Evolutionary conservation across 2,329 filamentous ascomycete genomes (phyloP).

Genomic region (Colletotrichum tropicale): DNA sequence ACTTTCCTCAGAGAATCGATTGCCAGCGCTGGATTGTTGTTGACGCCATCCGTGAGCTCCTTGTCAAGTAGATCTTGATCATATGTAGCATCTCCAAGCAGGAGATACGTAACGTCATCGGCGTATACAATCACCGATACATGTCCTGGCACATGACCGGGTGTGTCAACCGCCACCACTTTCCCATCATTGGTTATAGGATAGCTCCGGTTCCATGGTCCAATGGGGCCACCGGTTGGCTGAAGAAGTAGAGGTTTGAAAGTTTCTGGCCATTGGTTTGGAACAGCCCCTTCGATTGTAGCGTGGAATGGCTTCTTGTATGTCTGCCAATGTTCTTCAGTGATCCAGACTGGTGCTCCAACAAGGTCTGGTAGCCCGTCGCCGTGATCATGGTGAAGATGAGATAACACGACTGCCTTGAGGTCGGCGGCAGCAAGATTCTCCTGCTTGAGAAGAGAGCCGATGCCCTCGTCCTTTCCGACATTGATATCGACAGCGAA

Average conservation of each 20-base stretch:
- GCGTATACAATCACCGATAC: not conserved
- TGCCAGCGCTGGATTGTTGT: not conserved
- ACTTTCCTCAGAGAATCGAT: not conserved
- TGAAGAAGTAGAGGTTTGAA: not conserved
- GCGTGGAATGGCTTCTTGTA: not conserved
- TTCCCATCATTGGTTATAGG: not conserved
- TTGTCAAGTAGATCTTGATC: not conserved
- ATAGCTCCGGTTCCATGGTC: not conserved
- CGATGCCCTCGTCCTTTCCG: not conserved
- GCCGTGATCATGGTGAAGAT: not conserved
- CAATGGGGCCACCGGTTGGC: not conserved
- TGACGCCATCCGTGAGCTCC: not conserved
- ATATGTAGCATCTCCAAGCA: not conserved
- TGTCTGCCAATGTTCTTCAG: not conserved
- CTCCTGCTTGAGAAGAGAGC: not conserved
- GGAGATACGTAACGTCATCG: not conserved
- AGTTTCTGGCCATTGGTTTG: not conserved
- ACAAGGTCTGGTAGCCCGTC: not conserved
- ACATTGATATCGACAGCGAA: not conserved
- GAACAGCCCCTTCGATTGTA: not conserved
- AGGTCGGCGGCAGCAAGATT: not conserved
- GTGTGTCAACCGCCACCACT: not conserved
- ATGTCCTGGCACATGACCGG: not conserved
- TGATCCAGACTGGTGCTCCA: not conserved
- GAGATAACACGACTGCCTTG: not conserved